These are phyloP conservation scores for Podaxis carcinomalis DNA, from an alignment of 768 basidiomycete genomes.

Conservation along the genomic window DNA sequence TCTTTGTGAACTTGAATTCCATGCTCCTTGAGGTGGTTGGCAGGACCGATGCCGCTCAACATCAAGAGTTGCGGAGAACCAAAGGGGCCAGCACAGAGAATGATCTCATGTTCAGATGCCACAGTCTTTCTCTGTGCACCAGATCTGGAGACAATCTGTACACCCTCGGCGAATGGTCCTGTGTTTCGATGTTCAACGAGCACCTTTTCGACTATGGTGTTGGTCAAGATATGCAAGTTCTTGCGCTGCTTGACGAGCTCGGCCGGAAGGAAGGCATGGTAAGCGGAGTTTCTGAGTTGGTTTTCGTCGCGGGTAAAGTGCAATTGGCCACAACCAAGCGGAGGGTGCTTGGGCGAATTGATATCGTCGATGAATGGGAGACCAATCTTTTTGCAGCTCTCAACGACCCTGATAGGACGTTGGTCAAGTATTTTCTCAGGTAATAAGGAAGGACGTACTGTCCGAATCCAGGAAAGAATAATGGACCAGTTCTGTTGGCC, in stretches of 20 bases:
- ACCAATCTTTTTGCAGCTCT: slow-evolving; percentile 48
- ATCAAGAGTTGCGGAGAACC: slow-evolving; percentile 67
- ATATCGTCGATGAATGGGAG: slow-evolving; percentile 61
- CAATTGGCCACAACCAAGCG: not conserved
- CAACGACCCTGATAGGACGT: slow-evolving; percentile 32
- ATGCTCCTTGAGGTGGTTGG: slow-evolving; percentile 46
- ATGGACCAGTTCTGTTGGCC: slow-evolving; percentile 47
- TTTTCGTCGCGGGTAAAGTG: slow-evolving; percentile 28
- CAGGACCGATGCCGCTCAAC: slow-evolving; percentile 77
- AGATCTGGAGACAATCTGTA: slow-evolving; percentile 46
- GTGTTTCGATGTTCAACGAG: slow-evolving; percentile 38
- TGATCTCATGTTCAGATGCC: slow-evolving; percentile 52
- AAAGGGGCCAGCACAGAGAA: slow-evolving; percentile 39
- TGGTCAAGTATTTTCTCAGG: not conserved
- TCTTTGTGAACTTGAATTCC: slow-evolving; percentile 57
- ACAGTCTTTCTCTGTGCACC: slow-evolving; percentile 37
- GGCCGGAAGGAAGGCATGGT: slow-evolving; percentile 62
- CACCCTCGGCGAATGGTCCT: slow-evolving; percentile 44
- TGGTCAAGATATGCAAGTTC: slow-evolving; percentile 59
- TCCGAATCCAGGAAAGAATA: slow-evolving; percentile 50
- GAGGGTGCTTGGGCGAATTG: slow-evolving; percentile 49
- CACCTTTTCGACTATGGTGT: slow-evolving; percentile 52
- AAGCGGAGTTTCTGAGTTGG: slow-evolving; percentile 54
- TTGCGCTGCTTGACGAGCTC: slow-evolving; percentile 53
- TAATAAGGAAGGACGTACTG: slow-evolving; percentile 27